Evolutionary conservation across 2,329 filamentous ascomycete species (phyloP).

Genomic region (Trichoderma asperellum): DNA sequence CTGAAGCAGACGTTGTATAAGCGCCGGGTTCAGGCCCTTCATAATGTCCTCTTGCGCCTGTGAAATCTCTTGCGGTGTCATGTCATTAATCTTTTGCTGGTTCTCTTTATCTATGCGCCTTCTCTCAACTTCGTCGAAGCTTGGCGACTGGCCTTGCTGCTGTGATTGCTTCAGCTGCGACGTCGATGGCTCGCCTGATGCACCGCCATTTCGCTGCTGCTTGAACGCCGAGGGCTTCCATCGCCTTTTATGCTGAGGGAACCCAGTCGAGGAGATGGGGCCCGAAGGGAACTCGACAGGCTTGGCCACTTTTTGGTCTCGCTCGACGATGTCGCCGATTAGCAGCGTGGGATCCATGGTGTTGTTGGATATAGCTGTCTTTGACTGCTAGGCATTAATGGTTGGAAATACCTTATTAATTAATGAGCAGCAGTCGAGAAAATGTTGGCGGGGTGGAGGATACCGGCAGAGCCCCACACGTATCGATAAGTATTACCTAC

Average conservation of each 20-base stretch:
- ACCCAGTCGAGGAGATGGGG: conserved; percentile 62
- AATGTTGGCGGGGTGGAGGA: conserved; percentile 17
- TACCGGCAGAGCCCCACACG: background rate
- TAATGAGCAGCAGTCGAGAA: conserved; percentile 3
- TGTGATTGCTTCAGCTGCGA: background rate
- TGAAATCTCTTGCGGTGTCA: conserved; percentile 83
- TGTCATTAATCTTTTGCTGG: conserved; percentile 68
- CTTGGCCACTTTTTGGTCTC: conserved; percentile 61
- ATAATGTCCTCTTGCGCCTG: conserved; percentile 81
- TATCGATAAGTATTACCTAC: conserved; percentile 12
- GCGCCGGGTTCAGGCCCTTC: conserved; percentile 70
- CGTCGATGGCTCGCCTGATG: conserved; percentile 28
- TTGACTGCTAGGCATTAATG: background rate
- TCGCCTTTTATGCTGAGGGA: conserved; percentile 86
- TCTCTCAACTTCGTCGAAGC: conserved; percentile 61
- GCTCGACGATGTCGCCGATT: conserved; percentile 80
- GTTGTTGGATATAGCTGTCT: background rate
- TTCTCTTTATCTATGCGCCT: conserved; percentile 83
- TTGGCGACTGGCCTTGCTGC: conserved; percentile 21
- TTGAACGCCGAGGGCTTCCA: conserved; percentile 77
- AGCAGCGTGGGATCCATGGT: conserved; percentile 55
- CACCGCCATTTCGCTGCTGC: conserved; percentile 49
- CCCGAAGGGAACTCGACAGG: conserved; percentile 62
- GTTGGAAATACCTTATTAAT: background rate
- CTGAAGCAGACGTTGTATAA: conserved; percentile 76